Percentiles rank a stretch among this genome's conserved stretches.
Conservation (phyloP, 306 rosid species). For the Cyclanthera cordifolia region DNA sequence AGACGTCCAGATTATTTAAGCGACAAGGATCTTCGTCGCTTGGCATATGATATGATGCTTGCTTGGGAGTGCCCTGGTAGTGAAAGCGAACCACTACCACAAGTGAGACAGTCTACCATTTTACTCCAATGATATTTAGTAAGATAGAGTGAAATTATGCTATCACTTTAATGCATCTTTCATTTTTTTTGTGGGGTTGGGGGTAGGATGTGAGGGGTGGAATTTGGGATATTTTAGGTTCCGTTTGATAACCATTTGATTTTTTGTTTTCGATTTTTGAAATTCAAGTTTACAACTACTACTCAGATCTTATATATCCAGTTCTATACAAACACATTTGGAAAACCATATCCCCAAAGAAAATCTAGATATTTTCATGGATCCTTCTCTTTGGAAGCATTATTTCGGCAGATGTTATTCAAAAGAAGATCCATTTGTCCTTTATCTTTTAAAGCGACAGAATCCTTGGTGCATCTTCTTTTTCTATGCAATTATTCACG, state of each 20-base stretch:
- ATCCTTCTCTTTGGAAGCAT: too few species aligned
- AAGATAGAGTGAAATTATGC: slow-evolving; percentile 13
- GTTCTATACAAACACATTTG: too few species aligned
- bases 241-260: not conserved
- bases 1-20: slow-evolving; percentile 38
- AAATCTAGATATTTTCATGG: too few species aligned
- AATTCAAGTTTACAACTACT: too few species aligned
- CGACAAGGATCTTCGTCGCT: slow-evolving; percentile 45
- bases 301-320: too few species aligned
- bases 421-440: too few species aligned
- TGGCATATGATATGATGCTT: slow-evolving; percentile 85
- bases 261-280: not conserved
- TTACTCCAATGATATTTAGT: slow-evolving; percentile 16
- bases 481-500: too few species aligned
- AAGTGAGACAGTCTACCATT: slow-evolving; percentile 31
- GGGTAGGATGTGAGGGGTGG: not conserved
- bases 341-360: too few species aligned
- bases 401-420: too few species aligned
- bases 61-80: slow-evolving; percentile 82
- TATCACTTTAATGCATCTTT: slow-evolving; percentile 4
- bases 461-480: too few species aligned
- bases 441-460: too few species aligned
- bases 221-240: not conserved
- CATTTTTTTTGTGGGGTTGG: not conserved
- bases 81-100: slow-evolving; percentile 24